Percentiles rank a stretch among this genome's conserved stretches.
Conservation (phyloP, 2,329 filamentous ascomycete genomes). For the Colletotrichum sojae region DNA sequence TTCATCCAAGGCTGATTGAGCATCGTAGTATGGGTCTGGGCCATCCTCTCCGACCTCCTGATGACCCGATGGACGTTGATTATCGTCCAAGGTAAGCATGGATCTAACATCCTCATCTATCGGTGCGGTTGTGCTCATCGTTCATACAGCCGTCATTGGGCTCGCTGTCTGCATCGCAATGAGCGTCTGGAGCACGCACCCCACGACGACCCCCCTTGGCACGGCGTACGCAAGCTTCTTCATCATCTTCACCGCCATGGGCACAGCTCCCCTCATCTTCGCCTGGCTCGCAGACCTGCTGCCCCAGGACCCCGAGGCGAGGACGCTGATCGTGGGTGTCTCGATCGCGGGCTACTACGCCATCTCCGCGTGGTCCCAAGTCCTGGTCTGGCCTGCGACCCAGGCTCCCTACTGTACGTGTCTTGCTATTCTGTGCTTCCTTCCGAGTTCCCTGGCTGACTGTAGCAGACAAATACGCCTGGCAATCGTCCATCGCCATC, state of each 20-base stretch:
- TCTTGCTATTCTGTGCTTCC: too few relatives aligned
- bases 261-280: constrained; percentile 66
- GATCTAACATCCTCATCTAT: too few relatives aligned
- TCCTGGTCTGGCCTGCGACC: constrained; percentile 65
- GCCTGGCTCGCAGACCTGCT: constrained; percentile 65
- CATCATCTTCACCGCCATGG: constrained; percentile 62
- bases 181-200: constrained; percentile 66
- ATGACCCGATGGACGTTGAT: constrained; percentile 66
- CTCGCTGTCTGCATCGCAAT: constrained; percentile 65
- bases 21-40: constrained; percentile 65
- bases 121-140: neutral
- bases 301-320: constrained; percentile 64
- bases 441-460: constrained; percentile 9
- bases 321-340: constrained; percentile 63
- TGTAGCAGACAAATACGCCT: constrained; percentile 58
- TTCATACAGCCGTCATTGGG: constrained; percentile 55
- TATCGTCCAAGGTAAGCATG: constrained; percentile 56
- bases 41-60: constrained; percentile 64
- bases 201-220: constrained; percentile 56
- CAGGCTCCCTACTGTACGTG: constrained; percentile 63
- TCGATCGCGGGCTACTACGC: constrained; percentile 65
- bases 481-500: constrained; percentile 62
- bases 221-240: constrained; percentile 67
- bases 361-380: constrained; percentile 65
- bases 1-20: constrained; percentile 8